Base-by-base conservation (phyloP, 2,329 filamentous ascomycete species). In the Didymella pomorum region DNA sequence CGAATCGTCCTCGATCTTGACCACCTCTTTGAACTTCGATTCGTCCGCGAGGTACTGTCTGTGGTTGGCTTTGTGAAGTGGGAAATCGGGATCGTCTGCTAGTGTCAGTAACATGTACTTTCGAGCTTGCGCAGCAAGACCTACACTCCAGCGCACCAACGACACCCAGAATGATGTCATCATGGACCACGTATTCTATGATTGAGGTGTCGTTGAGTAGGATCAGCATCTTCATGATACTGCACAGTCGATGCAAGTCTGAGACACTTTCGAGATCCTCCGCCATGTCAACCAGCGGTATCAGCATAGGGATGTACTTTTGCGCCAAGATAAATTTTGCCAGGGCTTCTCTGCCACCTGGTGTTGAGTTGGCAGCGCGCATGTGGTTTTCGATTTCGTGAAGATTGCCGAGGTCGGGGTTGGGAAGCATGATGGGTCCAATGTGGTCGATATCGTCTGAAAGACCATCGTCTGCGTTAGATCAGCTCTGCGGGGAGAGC, bases 181-280 rank as follows among this genome's bases (percentile, higher is more conserved):
- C 94, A 14, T 91, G 92, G 25, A 99, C 93, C 14, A 94, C 90
- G 67, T 92, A 89, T 78, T 99, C 95, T 71, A 99, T 97, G 63
- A 99, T 96, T 58, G 88, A 86, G 28, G 90, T 96, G 75, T 99
- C 95, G 79, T 98, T 99, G 63, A 98, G 86, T 52, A 98, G 82
- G 52, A 99, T 96, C 56, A 98, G 85, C 58, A 90, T 90, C 82
- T 99, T 99, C 91, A 97, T 95, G 75, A 99, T 97, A 76, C 93
- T 97, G 85, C 95, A 99, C 44, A 99, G 82, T 46, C 91, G 87
- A 76, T 98, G 95, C 60, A 99, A 81, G 72, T 98, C 94, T 21
- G 86, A 80, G 9, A 96, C 81, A 74, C 91, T 93, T 78, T 99
- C 92, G 59, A 97, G 84, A 70, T 97, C 92, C 77, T 99, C 95